Evolutionary conservation across 768 basidiomycete species (phyloP).

Genomic region (Hygrocybe punicea): DNA sequence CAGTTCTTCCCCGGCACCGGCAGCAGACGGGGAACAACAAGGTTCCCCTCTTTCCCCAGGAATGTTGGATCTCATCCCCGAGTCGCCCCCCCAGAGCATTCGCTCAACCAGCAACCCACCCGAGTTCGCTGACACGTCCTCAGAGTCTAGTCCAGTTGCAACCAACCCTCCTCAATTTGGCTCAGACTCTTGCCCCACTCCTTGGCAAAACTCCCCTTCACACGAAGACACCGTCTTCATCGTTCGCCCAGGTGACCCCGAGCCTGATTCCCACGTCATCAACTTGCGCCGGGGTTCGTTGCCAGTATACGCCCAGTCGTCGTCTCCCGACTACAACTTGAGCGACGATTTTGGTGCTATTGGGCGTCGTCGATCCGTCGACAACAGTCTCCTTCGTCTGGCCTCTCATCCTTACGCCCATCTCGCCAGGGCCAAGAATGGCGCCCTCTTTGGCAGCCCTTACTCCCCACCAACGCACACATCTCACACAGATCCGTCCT

Average conservation of each 20-base stretch:
- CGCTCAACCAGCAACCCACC: constrained; percentile 4
- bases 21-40: constrained; percentile 22
- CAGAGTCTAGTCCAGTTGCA: constrained; percentile 1
- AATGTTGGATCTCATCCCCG: constrained; percentile 2
- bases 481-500: not conserved
- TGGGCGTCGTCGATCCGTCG: constrained; percentile 44
- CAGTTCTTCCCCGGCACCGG: constrained; percentile 15
- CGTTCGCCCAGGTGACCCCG: constrained; percentile 20
- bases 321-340: constrained; percentile 26
- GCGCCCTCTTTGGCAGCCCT: constrained; percentile 34
- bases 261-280: constrained; percentile 32
- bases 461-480: constrained; percentile 31
- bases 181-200: constrained; percentile 15
- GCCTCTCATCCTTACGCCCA: constrained; percentile 48
- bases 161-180: not conserved
- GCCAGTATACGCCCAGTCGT: constrained; percentile 43
- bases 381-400: constrained; percentile 49
- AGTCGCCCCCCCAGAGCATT: constrained; percentile 12
- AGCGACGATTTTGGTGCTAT: constrained; percentile 45
- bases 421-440: constrained; percentile 53
- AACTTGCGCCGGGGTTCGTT: constrained; percentile 53
- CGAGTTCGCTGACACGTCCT: constrained; percentile 1
- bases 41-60: not conserved
- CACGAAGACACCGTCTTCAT: constrained; percentile 34
- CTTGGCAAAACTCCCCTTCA: constrained; percentile 39